A percentile compares a stretch with the other conserved stretches of the same genome.
Evolutionary conservation across 768 basidiomycete genomes (phyloP).

Genomic region (Boletus coccyginus): DNA sequence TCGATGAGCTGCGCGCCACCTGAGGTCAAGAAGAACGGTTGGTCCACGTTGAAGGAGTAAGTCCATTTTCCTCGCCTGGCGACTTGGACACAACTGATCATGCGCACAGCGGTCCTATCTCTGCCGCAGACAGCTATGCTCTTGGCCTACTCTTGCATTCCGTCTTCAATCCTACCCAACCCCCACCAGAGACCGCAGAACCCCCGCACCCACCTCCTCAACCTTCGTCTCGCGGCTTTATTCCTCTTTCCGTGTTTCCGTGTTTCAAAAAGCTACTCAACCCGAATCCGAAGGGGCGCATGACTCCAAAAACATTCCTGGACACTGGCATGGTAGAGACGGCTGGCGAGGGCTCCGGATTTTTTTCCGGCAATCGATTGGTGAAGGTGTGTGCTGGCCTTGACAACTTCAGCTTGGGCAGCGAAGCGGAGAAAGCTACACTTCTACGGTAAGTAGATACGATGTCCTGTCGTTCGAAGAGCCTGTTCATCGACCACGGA

Average conservation of each 20-base stretch:
- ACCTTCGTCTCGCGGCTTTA: slow-evolving; percentile 71
- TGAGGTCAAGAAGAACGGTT: slow-evolving; percentile 87
- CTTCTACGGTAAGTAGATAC: slow-evolving; percentile 57
- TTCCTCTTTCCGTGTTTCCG: slow-evolving; percentile 74
- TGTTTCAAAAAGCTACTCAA: slow-evolving; percentile 86
- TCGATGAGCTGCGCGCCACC: slow-evolving; percentile 66
- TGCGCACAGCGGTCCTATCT: slow-evolving; percentile 42
- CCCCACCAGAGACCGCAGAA: slow-evolving; percentile 61
- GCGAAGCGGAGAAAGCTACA: slow-evolving; percentile 73
- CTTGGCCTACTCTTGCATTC: slow-evolving; percentile 83
- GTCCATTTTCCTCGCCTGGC: slow-evolving; percentile 9
- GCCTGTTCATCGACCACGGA: not conserved
- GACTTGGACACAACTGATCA: not conserved
- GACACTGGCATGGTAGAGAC: slow-evolving; percentile 75
- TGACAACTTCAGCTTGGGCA: slow-evolving; percentile 78
- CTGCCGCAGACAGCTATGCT: slow-evolving; percentile 82
- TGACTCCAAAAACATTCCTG: slow-evolving; percentile 75
- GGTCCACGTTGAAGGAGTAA: slow-evolving; percentile 81
- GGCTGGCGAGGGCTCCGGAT: slow-evolving; percentile 57
- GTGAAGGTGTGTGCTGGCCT: slow-evolving; percentile 83
- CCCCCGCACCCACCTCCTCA: slow-evolving; percentile 77
- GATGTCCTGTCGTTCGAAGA: not conserved
- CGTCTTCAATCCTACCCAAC: slow-evolving; percentile 84
- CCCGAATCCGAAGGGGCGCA: slow-evolving; percentile 78
- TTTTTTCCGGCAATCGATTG: slow-evolving; percentile 79